Percentiles rank a stretch among this genome's conserved stretches.
These are phyloP conservation scores for Skeletonema potamos DNA, from an alignment of 108 stramenopile species.

Conservation along the genomic window DNA sequence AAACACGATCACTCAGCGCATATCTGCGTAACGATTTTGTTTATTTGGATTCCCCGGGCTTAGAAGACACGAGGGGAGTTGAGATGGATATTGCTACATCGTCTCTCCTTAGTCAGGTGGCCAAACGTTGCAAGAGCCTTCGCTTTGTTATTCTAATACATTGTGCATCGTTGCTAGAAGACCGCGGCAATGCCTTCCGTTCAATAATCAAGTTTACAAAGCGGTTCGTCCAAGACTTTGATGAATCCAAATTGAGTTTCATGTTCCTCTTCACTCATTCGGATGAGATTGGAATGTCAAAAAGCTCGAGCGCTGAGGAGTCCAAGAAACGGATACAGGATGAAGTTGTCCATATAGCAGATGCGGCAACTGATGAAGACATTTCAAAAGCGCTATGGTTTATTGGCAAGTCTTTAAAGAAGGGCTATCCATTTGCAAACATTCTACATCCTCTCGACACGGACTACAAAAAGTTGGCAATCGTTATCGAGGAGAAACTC, in stretches of 20 bases:
- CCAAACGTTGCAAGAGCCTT: conserved; percentile 50
- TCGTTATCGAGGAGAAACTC: conserved; percentile 29
- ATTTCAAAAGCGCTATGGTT: conserved; percentile 36
- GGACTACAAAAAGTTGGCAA: conserved; percentile 27
- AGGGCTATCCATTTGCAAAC: conserved; percentile 52
- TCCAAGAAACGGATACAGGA: conserved; percentile 29
- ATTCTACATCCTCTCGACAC: conserved; percentile 50
- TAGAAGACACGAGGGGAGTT: conserved; percentile 56
- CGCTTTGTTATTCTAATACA: conserved; percentile 58
- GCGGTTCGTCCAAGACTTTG: conserved; percentile 53
- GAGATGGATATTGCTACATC: conserved; percentile 69
- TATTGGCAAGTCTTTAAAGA: conserved; percentile 40
- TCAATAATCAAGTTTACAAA: conserved; percentile 55
- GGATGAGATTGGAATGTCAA: conserved; percentile 40
- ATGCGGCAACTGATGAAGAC: conserved; percentile 51
- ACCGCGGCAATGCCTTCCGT: conserved; percentile 58
- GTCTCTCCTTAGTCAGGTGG: conserved; percentile 54
- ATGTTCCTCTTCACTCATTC: conserved; percentile 63
- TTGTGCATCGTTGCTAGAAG: conserved; percentile 59
- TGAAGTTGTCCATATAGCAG: conserved; percentile 46
- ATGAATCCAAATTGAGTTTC: conserved; percentile 47
- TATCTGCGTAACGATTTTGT: conserved; percentile 36
- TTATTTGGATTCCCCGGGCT: conserved; percentile 60
- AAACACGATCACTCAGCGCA: conserved; percentile 47
- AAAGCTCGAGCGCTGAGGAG: background rate